phyloP scores from a whole-genome alignment of 2,329 filamentous ascomycete species.

The Penicillium expansum region DNA sequence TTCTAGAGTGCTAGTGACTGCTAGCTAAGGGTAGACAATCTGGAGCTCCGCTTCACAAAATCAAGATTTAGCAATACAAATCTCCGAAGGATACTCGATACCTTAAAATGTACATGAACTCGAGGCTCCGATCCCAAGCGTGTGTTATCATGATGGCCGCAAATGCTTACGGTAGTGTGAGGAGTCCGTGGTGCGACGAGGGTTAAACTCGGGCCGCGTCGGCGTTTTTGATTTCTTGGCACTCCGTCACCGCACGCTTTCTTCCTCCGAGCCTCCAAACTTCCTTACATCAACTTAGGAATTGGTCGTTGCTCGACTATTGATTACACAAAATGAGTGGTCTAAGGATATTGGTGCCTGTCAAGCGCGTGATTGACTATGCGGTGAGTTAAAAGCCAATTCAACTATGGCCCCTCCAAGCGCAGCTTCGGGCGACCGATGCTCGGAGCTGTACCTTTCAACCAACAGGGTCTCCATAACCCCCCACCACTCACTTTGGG shows the following conservation, averaged over 20 bases:
- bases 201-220: slow-evolving; percentile 35
- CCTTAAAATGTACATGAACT: neutral
- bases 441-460: slow-evolving; percentile 5
- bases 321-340: slow-evolving; percentile 41
- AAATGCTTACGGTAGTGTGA: rapidly evolving
- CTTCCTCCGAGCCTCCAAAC: slow-evolving; percentile 13
- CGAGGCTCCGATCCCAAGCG: slow-evolving; percentile 1
- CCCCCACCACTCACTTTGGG: neutral
- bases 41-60: neutral
- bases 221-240: slow-evolving; percentile 32
- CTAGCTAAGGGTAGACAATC: neutral
- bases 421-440: slow-evolving; percentile 3
- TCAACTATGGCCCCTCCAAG: neutral
- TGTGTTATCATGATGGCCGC: neutral
- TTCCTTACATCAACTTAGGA: slow-evolving; percentile 11
- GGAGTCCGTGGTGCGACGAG: slow-evolving; percentile 20
- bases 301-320: slow-evolving; percentile 12
- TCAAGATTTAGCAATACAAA: neutral
- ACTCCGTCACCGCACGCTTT: slow-evolving; percentile 29
- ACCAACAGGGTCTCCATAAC: neutral
- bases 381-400: slow-evolving; percentile 56
- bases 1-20: neutral
- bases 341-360: slow-evolving; percentile 72
- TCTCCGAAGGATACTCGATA: neutral
- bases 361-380: slow-evolving; percentile 86